Conservation (phyloP, 306 rosid genomes). For the Glycine tomentella region DNA sequence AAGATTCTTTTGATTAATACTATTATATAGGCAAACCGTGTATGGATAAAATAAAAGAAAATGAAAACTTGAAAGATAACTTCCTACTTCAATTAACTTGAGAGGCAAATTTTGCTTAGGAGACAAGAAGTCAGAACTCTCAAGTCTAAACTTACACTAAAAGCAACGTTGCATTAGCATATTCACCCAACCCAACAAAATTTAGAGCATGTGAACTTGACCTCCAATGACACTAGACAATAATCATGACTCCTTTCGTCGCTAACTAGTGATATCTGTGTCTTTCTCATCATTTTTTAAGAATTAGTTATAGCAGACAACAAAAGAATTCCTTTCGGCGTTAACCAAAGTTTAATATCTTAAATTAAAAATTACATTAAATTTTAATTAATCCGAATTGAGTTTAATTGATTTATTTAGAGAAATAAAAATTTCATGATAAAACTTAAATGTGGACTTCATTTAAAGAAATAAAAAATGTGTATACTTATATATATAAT, state of each 20-base stretch:
- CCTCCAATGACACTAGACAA: constrained; percentile 2
- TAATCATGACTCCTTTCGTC: background rate
- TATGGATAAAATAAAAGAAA: background rate
- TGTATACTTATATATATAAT: no score
- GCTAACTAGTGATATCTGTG: background rate
- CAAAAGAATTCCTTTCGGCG: background rate
- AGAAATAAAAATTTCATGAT: no score
- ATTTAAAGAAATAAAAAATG: no score
- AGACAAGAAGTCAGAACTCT: constrained; percentile 24
- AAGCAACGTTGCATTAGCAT: background rate
- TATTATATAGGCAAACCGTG: background rate
- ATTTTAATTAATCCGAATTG: no score
- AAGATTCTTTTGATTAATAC: background rate
- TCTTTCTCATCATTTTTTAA: background rate
- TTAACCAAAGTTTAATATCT: no score
- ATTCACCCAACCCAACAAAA: constrained; percentile 31
- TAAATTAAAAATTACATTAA: no score
- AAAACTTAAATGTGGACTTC: no score
- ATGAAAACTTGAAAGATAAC: background rate
- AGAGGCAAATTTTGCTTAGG: background rate
- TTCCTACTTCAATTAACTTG: background rate
- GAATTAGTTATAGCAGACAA: background rate
- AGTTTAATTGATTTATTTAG: no score
- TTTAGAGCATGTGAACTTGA: background rate
- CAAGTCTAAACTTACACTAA: background rate